Base-by-base conservation (phyloP, 768 basidiomycete genomes). In the Psilocybe tampanensis region DNA sequence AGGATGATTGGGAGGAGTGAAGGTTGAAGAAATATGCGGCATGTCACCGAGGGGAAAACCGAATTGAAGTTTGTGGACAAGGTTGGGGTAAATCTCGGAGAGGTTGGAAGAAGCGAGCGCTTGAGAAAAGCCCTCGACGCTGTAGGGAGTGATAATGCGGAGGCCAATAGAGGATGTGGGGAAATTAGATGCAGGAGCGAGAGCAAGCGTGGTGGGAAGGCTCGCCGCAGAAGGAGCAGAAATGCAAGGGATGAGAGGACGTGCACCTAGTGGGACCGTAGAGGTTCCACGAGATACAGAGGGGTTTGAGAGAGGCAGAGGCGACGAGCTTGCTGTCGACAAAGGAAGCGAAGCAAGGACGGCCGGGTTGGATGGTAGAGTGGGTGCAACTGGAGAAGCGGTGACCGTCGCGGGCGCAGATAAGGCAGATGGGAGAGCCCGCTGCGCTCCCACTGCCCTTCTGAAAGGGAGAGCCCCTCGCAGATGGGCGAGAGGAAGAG, bases 1-100 rank as follows among this genome's bases (percentile, higher is more conserved):
- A 4, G 62, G 47, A 47, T 66, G 61, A 32, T 70, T 67, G 1
- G 50, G 48, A 18, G 66, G 62, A 11, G 66, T 65, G 29, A 65
- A 58, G 1, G 63, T 54, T 7, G 29, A 19, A 12, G 22, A 12
- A 33, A 64, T 41, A 1, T 29, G n/a, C 23, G 73, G 71, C 61
- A 77, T 70, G 0, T 64, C 22, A 7, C 74, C 72, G 4, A 77
- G 47, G 0, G 70, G 72, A 44, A 76, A 77, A 4, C 74, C 72
- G 12, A 61, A 2, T 0, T 55, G 59, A 7, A 77, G 66, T 13
- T 72, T 74, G 1, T 55, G 5, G 1, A 65, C 51, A 1, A 77
- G 65, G 5, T 59, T 7, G 0, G 74, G 76, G 22, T 76, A 76
- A 21, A 34, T 2, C 2, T 54, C 4, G 4, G 48, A 32, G 2